phyloP scores from a whole-genome alignment of 108 stramenopile genomes.

The Stephanodiscus triporus region DNA sequence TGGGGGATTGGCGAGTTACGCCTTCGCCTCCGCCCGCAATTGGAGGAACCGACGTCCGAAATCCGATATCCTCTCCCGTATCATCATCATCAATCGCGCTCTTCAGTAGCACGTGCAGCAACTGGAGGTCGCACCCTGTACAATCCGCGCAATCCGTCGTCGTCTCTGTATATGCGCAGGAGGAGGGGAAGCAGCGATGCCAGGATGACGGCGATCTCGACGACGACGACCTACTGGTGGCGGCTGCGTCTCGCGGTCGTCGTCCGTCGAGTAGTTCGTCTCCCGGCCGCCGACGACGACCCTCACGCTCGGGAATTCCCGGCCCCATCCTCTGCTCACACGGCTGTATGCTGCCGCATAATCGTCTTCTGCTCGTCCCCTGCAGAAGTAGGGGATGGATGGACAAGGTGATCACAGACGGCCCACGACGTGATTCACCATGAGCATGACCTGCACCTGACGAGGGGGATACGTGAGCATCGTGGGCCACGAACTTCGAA shows the following conservation, averaged over 20 bases:
- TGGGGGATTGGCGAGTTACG: too few species aligned
- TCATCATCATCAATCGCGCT: conserved; percentile 86
- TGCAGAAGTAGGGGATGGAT: too few species aligned
- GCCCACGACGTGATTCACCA: conserved; percentile 53
- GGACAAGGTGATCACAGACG: too few species aligned
- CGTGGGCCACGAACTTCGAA: conserved; percentile 91
- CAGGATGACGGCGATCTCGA: neutral
- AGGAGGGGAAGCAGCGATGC: conserved; percentile 41
- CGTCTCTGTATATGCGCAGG: conserved; percentile 46
- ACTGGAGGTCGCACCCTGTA: conserved; percentile 81
- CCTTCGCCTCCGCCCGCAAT: too few species aligned
- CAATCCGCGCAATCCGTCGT: conserved; percentile 61
- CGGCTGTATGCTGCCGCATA: too few species aligned
- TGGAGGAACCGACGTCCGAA: conserved; percentile 37
- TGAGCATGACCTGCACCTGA: conserved; percentile 91
- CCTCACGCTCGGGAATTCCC: too few species aligned
- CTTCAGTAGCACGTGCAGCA: conserved; percentile 82
- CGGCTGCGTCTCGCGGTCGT: neutral
- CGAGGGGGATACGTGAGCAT: conserved; percentile 91
- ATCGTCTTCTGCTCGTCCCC: too few species aligned
- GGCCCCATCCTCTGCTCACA: too few species aligned
- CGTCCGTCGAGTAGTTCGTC: neutral
- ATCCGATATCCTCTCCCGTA: conserved; percentile 70
- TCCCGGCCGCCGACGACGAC: too few species aligned
- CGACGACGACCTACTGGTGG: too few species aligned